Conservation (phyloP, 352 stramenopile genomes). For the Stramenopiles sp. region DNA sequence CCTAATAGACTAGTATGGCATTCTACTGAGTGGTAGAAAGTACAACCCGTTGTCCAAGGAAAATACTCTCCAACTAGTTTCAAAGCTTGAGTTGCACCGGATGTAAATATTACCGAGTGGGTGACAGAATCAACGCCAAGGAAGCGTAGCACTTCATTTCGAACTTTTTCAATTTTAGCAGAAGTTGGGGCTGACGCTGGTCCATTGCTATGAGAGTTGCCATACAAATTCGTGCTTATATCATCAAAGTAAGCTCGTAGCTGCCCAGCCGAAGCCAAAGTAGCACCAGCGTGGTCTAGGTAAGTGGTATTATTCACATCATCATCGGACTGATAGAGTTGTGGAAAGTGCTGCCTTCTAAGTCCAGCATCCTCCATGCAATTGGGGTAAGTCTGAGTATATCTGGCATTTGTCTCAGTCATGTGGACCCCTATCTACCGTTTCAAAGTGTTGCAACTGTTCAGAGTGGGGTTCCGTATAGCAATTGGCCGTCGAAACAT, state of each 20-base stretch:
- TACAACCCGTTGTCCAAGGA: slow-evolving; percentile 36
- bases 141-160: slow-evolving; percentile 37
- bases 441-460: too few relatives aligned
- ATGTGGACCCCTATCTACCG: too few relatives aligned
- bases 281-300: slow-evolving; percentile 55
- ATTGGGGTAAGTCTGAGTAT: background rate
- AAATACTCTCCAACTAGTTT: slow-evolving; percentile 58
- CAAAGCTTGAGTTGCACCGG: slow-evolving; percentile 45
- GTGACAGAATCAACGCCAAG: slow-evolving; percentile 42
- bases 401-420: too few relatives aligned
- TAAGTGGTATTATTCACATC: slow-evolving; percentile 27
- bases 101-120: slow-evolving; percentile 57
- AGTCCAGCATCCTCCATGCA: background rate
- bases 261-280: slow-evolving; percentile 44
- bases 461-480: too few relatives aligned
- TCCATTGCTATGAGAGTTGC: slow-evolving; percentile 41
- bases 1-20: slow-evolving; percentile 48
- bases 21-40: slow-evolving; percentile 39
- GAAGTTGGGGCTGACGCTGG: slow-evolving; percentile 29
- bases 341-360: background rate
- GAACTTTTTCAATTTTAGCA: slow-evolving; percentile 31
- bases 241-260: slow-evolving; percentile 34
- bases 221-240: slow-evolving; percentile 34
- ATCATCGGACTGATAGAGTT: background rate
- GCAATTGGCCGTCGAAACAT: too few relatives aligned